phyloP scores from a whole-genome alignment of 345 rosid species.

The Gossypium herbaceum region DNA sequence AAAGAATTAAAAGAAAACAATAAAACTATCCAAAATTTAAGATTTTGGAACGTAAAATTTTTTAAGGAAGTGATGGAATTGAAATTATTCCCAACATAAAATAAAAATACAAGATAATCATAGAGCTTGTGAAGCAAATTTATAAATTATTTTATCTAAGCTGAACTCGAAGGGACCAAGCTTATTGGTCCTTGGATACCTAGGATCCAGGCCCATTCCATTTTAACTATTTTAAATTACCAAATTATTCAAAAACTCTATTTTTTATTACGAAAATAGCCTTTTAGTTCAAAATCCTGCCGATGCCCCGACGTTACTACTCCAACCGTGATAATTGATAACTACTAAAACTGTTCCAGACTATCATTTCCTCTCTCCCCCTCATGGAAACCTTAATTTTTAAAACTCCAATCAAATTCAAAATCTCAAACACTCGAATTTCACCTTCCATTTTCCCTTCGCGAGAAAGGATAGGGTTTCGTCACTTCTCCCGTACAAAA shows the following conservation, averaged over 20 bases:
- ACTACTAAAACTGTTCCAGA: background rate
- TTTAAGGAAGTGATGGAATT: too few species aligned
- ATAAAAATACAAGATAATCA: too few species aligned
- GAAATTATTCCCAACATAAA: too few species aligned
- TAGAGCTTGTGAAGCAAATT: too few species aligned
- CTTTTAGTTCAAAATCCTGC: background rate
- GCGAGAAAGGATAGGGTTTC: conserved; percentile 12
- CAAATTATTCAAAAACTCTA: background rate
- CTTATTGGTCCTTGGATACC: too few species aligned
- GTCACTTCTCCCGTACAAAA: conserved; percentile 15
- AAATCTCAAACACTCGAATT: conserved; percentile 7
- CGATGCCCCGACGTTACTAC: background rate
- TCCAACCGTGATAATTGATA: background rate
- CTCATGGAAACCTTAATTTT: conserved; percentile 28
- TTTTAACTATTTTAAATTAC: background rate
- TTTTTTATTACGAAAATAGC: background rate
- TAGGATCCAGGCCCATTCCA: background rate
- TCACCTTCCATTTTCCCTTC: conserved; percentile 26
- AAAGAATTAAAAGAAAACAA: too few species aligned
- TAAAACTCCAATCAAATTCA: conserved; percentile 19
- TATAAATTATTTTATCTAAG: too few species aligned
- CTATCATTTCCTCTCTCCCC: background rate
- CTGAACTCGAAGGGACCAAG: too few species aligned
- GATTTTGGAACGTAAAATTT: too few species aligned
- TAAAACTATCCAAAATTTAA: too few species aligned